A percentile compares a stretch with the other conserved stretches of the same genome.
These are phyloP conservation scores for Penicillium roqueforti DNA, from an alignment of 495 filamentous ascomycete genomes.

Conservation along the genomic window DNA sequence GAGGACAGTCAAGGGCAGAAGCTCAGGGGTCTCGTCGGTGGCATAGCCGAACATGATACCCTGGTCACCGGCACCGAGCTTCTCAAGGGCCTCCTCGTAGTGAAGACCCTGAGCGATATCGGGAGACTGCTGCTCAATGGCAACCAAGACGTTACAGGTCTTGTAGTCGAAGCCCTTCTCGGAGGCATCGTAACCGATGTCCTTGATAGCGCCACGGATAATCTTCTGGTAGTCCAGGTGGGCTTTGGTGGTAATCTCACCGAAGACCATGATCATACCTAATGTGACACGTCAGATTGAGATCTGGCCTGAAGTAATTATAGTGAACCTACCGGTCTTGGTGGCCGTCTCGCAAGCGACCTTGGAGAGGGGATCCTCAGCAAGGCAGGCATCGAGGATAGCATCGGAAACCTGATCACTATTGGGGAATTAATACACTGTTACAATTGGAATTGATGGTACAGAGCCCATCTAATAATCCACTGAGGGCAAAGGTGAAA, in stretches of 20 bases:
- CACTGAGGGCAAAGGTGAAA: not conserved
- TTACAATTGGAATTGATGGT: not conserved
- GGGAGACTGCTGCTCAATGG: slow-evolving; percentile 98
- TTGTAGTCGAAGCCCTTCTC: slow-evolving; percentile 99
- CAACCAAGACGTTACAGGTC: slow-evolving; percentile 96
- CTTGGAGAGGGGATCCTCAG: slow-evolving; percentile 94
- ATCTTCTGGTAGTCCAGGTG: slow-evolving; percentile 95
- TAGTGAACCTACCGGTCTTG: slow-evolving; percentile 70
- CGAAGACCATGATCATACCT: slow-evolving; percentile 98
- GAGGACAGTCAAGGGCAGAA: slow-evolving; percentile 87
- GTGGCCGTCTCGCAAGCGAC: slow-evolving; percentile 98
- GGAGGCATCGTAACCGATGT: slow-evolving; percentile 96
- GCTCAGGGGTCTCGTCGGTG: slow-evolving; percentile 97
- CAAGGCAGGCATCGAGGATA: slow-evolving; percentile 94
- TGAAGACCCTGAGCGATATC: slow-evolving; percentile 98
- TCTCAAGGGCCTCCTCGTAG: slow-evolving; percentile 93
- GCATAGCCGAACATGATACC: slow-evolving; percentile 99
- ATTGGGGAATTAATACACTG: slow-evolving; percentile 17
- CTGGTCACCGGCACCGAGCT: slow-evolving; percentile 98
- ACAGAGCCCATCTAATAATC: not conserved
- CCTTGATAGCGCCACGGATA: slow-evolving; percentile 92
- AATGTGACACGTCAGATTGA: slow-evolving; percentile 18
- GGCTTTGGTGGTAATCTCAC: slow-evolving; percentile 98
- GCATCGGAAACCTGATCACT: slow-evolving; percentile 98
- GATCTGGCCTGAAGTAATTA: slow-evolving; percentile 4